Evolutionary conservation across 2,329 filamentous ascomycete genomes (phyloP).

Genomic region (Xylariaceae sp.): DNA sequence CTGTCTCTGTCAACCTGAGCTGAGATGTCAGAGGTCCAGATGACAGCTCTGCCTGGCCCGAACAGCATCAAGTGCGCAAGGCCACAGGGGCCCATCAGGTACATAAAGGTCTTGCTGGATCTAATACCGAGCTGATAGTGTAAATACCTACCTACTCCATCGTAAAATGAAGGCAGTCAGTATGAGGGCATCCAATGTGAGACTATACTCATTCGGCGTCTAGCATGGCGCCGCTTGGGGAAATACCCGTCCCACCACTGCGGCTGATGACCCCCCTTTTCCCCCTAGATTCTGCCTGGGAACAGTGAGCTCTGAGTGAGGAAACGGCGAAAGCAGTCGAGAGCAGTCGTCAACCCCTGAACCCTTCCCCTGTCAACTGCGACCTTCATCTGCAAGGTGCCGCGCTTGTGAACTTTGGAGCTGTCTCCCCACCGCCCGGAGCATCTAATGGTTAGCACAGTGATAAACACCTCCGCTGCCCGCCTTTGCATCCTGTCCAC

Average conservation of each 20-base stretch:
- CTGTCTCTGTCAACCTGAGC: no score
- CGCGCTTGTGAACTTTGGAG: background rate
- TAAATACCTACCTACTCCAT: no score
- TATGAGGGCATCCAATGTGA: no score
- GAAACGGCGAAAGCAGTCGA: background rate
- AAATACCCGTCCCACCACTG: background rate
- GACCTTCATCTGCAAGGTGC: background rate
- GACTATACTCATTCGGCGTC: no score
- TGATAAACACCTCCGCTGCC: background rate
- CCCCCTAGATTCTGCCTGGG: background rate
- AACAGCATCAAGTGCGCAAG: no score
- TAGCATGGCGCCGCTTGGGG: background rate
- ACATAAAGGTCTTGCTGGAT: no score
- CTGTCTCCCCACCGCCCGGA: background rate
- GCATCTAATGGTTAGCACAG: background rate
- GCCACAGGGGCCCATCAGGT: no score
- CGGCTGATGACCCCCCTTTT: background rate
- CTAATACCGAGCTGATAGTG: no score
- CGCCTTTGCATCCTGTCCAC: background rate
- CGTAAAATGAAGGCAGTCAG: no score
- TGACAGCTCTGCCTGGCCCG: no score
- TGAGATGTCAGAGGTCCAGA: no score
- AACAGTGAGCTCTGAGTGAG: no score
- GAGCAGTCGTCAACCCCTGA: background rate
- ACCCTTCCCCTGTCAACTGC: background rate